Base-by-base conservation (phyloP, 2,329 filamentous ascomycete genomes). In the Talaromyces islandicus region DNA sequence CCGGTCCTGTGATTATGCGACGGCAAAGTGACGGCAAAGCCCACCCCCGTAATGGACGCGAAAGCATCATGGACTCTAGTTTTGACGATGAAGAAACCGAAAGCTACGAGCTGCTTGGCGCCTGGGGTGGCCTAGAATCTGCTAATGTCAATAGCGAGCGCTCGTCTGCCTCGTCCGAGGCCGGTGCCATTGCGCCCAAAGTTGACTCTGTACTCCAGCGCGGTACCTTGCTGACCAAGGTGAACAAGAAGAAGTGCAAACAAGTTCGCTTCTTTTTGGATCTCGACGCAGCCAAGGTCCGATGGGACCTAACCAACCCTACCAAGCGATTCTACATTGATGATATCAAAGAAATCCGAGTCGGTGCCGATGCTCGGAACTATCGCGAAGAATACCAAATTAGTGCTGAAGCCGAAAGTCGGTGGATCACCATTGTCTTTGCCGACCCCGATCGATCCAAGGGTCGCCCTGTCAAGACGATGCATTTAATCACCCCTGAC, bases 401-500 rank as follows among this genome's bases (percentile, higher is more conserved):
- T 24, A 78, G 87, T 0, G 83, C 88, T 56, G 78, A 84, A 6
- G 83, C 86, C 43, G 88, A 92, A 67, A 77, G 82, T 7, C 85
- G 86, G 14, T 96, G 92, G 84, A 93, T 97, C 70, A 95, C 92
- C 29, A 91, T 99, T 65, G 84, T 96, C 57, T 97, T 96, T 73
- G 85, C 86, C 0, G 84, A 91, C 41, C 87, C 89, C 0, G 89
- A 91, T 66, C 88, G 88, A 63, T 88, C 88, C 9, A 93, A 91
- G 70, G 88, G 86, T 51, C 78, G 81, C 25, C 74, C 79, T 6
- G 80, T 84, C 68, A 96, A 97, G 74, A 88, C 88, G 9, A 86
- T 97, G 79, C 92, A 97, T 73, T 82, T 99, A 56, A 87, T 97
- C 60, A 91, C 92, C 27, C 88, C 88, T 11, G 87, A 88, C 63